These are phyloP conservation scores for Oryza australiensis DNA, from an alignment of 176 grass and related monocot genomes.

Conservation along the genomic window DNA sequence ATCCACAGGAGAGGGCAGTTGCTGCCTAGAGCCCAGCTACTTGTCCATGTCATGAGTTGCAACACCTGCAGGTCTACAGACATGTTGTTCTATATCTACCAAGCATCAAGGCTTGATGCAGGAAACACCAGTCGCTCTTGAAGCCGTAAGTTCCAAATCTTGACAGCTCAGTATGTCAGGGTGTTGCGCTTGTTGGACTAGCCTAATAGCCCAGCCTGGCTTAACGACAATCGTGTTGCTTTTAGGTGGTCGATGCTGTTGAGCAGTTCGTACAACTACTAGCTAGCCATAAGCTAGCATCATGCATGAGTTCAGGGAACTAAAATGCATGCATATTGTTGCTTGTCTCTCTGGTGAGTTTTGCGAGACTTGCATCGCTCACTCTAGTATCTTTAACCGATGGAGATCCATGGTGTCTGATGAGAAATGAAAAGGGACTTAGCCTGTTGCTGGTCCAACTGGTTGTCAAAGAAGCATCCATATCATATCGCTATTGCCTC, in stretches of 20 bases:
- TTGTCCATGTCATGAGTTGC: neutral
- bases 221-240: neutral
- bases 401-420: neutral
- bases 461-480: constrained; percentile 19
- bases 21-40: neutral
- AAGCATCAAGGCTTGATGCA: neutral
- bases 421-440: neutral
- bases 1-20: neutral
- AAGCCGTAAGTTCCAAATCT: constrained; percentile 17
- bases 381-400: neutral
- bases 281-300: neutral
- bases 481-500: neutral
- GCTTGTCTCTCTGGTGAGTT: neutral
- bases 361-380: neutral
- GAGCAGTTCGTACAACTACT: too few relatives aligned
- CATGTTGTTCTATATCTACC: neutral
- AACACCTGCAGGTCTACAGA: neutral
- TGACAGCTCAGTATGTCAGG: constrained; percentile 21
- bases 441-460: neutral
- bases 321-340: neutral
- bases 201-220: neutral
- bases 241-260: neutral
- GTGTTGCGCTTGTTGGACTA: neutral
- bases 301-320: neutral
- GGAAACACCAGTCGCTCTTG: constrained; percentile 6